Evolutionary conservation across 2,329 filamentous ascomycete species (phyloP).

Genomic region (Microsporum audouinii): DNA sequence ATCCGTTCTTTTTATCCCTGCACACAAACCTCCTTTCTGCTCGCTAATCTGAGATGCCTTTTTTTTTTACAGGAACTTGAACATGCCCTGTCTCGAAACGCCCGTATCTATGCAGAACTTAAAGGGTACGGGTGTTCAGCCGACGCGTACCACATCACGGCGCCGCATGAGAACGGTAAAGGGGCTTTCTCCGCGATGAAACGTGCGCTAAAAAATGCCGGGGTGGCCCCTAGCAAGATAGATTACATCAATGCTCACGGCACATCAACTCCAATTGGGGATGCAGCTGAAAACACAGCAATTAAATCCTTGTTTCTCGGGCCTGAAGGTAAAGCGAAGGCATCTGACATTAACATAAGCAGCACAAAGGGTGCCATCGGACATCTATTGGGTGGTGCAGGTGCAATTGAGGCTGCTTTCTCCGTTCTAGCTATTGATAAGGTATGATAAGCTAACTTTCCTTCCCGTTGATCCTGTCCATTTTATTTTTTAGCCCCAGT

Average conservation of each 20-base stretch:
- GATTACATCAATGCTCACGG: constrained; percentile 96
- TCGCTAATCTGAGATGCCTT: not conserved
- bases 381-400: constrained; percentile 82
- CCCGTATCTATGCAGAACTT: constrained; percentile 77
- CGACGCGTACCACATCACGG: constrained; percentile 89
- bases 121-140: constrained; percentile 81
- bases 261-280: constrained; percentile 74
- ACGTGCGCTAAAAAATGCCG: constrained; percentile 62
- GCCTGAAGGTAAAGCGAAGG: constrained; percentile 50
- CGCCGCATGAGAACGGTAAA: constrained; percentile 68
- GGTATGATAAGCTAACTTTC: constrained; percentile 37
- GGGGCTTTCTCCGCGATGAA: constrained; percentile 80
- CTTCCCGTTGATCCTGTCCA: not conserved
- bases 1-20: not conserved
- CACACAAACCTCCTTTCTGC: not conserved
- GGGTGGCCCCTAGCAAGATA: constrained; percentile 55
- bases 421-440: constrained; percentile 66
- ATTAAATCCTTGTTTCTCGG: constrained; percentile 68
- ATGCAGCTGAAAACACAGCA: constrained; percentile 75
- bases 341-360: constrained; percentile 65
- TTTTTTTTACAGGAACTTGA: constrained; percentile 52
- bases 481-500: constrained; percentile 12
- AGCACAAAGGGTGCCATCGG: constrained; percentile 91
- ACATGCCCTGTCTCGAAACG: constrained; percentile 69
- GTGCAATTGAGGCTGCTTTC: constrained; percentile 81